A percentile compares a stretch with the other conserved stretches of the same genome.
Conservation (phyloP, 352 stramenopile species). For the Plasmopara viticola region DNA sequence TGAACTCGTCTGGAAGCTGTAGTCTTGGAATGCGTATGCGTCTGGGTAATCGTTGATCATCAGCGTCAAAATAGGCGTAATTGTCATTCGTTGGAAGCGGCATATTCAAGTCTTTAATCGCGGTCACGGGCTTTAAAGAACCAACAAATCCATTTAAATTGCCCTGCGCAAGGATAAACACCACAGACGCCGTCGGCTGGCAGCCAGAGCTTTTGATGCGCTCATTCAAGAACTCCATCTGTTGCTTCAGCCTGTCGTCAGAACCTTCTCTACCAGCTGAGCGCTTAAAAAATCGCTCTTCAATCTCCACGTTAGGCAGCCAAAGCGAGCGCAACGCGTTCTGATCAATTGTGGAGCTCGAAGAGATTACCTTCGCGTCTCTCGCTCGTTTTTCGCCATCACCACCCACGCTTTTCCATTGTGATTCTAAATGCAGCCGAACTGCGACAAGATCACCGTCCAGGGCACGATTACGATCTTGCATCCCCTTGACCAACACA, state of each 20-base stretch:
- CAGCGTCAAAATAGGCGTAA: slow-evolving; percentile 67
- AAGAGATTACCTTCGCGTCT: slow-evolving; percentile 18
- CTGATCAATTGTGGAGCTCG: slow-evolving; percentile 22
- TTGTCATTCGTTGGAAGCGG: slow-evolving; percentile 43
- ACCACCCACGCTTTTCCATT: slow-evolving; percentile 50
- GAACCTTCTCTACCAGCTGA: slow-evolving; percentile 10
- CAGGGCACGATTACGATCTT: slow-evolving; percentile 69
- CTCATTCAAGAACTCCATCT: slow-evolving; percentile 24
- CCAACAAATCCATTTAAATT: slow-evolving; percentile 58
- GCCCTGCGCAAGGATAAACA: slow-evolving; percentile 58
- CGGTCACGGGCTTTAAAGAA: slow-evolving; percentile 49
- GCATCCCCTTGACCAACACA: slow-evolving; percentile 62
- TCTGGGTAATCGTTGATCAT: slow-evolving; percentile 56
- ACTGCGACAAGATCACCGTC: slow-evolving; percentile 78
- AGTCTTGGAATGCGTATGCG: slow-evolving; percentile 64
- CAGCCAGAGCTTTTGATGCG: slow-evolving; percentile 22
- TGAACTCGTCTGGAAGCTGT: slow-evolving; percentile 66
- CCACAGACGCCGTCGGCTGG: slow-evolving; percentile 61
- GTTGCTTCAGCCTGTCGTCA: slow-evolving; percentile 24
- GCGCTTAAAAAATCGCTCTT: slow-evolving; percentile 28
- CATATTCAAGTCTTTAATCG: slow-evolving; percentile 23
- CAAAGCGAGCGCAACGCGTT: slow-evolving; percentile 41
- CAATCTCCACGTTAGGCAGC: slow-evolving; percentile 34
- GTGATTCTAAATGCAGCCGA: slow-evolving; percentile 36
- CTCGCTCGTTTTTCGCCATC: slow-evolving; percentile 9